These are phyloP conservation scores for Vanrija sp. DNA, from an alignment of 1,284 basidiomycete species.

Conservation along the genomic window DNA sequence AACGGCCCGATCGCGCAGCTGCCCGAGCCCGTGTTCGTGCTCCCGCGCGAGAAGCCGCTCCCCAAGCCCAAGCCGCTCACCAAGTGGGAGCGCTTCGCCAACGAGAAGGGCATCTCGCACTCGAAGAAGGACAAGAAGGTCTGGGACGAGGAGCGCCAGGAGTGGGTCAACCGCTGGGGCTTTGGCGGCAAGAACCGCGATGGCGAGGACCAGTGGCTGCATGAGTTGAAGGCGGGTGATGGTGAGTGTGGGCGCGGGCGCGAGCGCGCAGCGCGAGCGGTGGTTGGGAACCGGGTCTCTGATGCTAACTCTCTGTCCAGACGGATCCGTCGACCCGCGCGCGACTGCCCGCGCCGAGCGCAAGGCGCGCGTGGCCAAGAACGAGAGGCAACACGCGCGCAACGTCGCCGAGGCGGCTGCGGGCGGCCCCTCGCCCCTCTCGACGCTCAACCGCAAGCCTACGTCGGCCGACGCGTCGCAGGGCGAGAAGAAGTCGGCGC, in stretches of 20 bases:
- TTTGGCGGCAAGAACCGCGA: constrained; percentile 86
- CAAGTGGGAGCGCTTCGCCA: constrained; percentile 96
- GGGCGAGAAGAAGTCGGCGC: constrained; percentile 34
- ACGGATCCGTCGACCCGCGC: constrained; percentile 69
- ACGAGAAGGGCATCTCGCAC: constrained; percentile 87
- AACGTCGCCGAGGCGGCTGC: constrained; percentile 65
- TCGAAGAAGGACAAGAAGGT: constrained; percentile 73
- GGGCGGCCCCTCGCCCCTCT: constrained; percentile 20
- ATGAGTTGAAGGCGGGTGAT: constrained; percentile 79
- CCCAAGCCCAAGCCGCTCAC: constrained; percentile 89
- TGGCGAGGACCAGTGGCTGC: constrained; percentile 84
- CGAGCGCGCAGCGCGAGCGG: too few species aligned
- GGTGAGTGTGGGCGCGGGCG: constrained; percentile 66
- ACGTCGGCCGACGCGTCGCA: constrained; percentile 14
- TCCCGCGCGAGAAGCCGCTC: constrained; percentile 87
- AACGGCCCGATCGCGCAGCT: constrained; percentile 82
- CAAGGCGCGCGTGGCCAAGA: constrained; percentile 77
- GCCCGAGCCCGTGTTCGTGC: constrained; percentile 66
- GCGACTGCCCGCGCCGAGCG: constrained; percentile 70
- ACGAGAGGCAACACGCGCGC: constrained; percentile 71
- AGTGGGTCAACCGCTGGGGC: constrained; percentile 93
- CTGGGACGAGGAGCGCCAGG: constrained; percentile 92
- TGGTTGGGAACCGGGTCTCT: too few species aligned
- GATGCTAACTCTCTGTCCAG: constrained; percentile 50
- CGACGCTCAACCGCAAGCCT: constrained; percentile 11